Evolutionary conservation across 2,329 filamentous ascomycete genomes (phyloP).

Genomic region (Microsporum ferrugineum): DNA sequence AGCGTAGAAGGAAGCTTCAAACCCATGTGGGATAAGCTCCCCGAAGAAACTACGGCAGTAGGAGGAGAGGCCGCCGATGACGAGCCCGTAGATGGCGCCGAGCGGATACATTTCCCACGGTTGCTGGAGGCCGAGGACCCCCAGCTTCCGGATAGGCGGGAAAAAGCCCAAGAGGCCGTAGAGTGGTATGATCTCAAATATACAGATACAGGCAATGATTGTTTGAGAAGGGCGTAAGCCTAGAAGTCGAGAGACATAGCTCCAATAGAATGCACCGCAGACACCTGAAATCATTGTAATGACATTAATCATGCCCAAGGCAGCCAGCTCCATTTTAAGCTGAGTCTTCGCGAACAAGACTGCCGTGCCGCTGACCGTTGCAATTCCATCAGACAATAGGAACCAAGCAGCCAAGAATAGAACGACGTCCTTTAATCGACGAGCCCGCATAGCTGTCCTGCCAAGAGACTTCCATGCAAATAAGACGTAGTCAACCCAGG

Average conservation of each 20-base stretch:
- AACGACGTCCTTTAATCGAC: conserved; percentile 63
- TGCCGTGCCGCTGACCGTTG: conserved; percentile 86
- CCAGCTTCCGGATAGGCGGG: conserved; percentile 61
- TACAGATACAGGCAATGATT: conserved; percentile 76
- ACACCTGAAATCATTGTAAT: conserved; percentile 78
- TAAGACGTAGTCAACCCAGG: conserved; percentile 59
- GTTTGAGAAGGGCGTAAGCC: conserved; percentile 69
- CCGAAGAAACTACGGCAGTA: conserved; percentile 90
- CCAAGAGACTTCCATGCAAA: conserved; percentile 83
- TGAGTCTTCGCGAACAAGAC: conserved; percentile 93
- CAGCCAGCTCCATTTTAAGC: conserved; percentile 77
- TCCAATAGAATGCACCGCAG: conserved; percentile 81
- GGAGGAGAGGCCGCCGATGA: conserved; percentile 80
- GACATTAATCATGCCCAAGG: conserved; percentile 83
- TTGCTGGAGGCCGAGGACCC: conserved; percentile 75
- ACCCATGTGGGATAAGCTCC: conserved; percentile 86
- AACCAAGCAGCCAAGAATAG: conserved; percentile 91
- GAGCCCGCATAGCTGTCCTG: conserved; percentile 64
- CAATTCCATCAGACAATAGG: conserved; percentile 82
- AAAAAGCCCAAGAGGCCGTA: conserved; percentile 86
- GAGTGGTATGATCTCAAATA: conserved; percentile 86
- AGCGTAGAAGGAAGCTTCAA: conserved; percentile 91
- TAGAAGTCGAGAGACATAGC: conserved; percentile 59
- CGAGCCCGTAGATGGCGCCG: conserved; percentile 81
- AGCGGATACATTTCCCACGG: conserved; percentile 96